Evolutionary conservation across 2,329 filamentous ascomycete genomes (phyloP), one percentile per base, ranked within the genome.

Genomic region (Bipolaris oryzae): DNA sequence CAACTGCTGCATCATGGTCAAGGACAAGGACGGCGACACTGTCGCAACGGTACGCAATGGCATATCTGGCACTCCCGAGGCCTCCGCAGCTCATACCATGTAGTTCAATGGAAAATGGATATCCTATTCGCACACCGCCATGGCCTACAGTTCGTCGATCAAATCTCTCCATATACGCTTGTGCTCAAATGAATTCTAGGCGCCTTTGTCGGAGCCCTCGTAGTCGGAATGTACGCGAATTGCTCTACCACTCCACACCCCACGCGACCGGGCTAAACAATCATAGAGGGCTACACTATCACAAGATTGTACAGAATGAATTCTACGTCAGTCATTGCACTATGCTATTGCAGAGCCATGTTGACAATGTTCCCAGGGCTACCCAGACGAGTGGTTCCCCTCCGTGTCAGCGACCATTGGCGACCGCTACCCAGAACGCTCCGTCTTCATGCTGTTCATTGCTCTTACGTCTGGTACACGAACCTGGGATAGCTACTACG

Each of bases 271-370:
- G 49, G 55, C 66, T 72, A 56, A 76, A 61, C 47, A 53, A 43
- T 34, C n/a, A 23, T 64, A 81, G 88, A 53, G 84, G 82, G 53
- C 84, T 99, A 46, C 95, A 99, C 79, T 98, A 95, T 80, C 86
- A 90, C 73, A 99, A 99, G 81, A 99, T 99, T 67, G 95, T 99
- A 53, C 84, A 97, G 78, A 99, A 99, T 78, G 92, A 99, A 78
- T 90, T 93, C 80, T 96, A 92, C 77, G 81, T 83, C 64, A 69
- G 79, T 76, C 21, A 6, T 15, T 9, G 23, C 1, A 7, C 13
- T 18, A 16, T 3, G 1, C 7, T 7, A 23, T 3, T n/a, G 5
- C 33, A 44, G 1, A 5, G 23, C 23, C 13, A 47, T 61, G 53
- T 64, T 59, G 61, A 73, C 52, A 39, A 42, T 49, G 15, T 38